Percentiles rank a stretch among this genome's conserved stretches.
Evolutionary conservation across 2,329 filamentous ascomycete genomes (phyloP).

Genomic region (Tothia fuscella): DNA sequence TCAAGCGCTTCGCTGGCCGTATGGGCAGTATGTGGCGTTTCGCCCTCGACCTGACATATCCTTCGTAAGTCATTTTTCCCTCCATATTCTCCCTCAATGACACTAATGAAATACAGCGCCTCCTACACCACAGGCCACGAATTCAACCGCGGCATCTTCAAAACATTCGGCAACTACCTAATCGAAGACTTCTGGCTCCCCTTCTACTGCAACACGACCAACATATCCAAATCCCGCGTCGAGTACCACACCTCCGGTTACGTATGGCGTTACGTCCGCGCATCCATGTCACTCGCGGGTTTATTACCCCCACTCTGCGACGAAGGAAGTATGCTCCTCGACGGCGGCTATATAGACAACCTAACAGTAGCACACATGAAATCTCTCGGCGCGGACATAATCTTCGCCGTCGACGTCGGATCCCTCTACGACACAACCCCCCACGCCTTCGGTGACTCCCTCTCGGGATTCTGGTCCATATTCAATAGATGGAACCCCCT

Average conservation of each 20-base stretch:
- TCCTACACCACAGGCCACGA: slow-evolving; percentile 98
- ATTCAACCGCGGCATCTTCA: slow-evolving; percentile 98
- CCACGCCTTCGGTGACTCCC: slow-evolving; percentile 83
- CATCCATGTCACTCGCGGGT: slow-evolving; percentile 92
- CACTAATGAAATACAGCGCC: slow-evolving; percentile 31
- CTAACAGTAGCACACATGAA: slow-evolving; percentile 97
- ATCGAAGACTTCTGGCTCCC: slow-evolving; percentile 99
- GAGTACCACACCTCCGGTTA: slow-evolving; percentile 96
- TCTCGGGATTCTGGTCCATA: slow-evolving; percentile 91
- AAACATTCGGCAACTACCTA: slow-evolving; percentile 90
- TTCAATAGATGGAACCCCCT: slow-evolving; percentile 97
- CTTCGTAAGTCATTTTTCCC: slow-evolving; percentile 44
- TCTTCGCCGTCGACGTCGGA: slow-evolving; percentile 93
- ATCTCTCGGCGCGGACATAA: slow-evolving; percentile 77
- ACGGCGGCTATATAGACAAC: slow-evolving; percentile 96
- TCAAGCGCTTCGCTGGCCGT: slow-evolving; percentile 95
- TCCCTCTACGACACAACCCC: slow-evolving; percentile 84
- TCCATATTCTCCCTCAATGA: neutral
- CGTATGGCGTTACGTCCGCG: slow-evolving; percentile 92
- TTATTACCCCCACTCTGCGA: slow-evolving; percentile 89
- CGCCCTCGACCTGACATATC: slow-evolving; percentile 88
- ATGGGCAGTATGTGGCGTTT: slow-evolving; percentile 99
- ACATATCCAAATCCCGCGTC: slow-evolving; percentile 84
- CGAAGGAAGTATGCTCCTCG: slow-evolving; percentile 90
- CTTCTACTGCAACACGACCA: slow-evolving; percentile 98